phyloP scores from a whole-genome alignment of 257 asterid species.

The Ballota nigra region DNA sequence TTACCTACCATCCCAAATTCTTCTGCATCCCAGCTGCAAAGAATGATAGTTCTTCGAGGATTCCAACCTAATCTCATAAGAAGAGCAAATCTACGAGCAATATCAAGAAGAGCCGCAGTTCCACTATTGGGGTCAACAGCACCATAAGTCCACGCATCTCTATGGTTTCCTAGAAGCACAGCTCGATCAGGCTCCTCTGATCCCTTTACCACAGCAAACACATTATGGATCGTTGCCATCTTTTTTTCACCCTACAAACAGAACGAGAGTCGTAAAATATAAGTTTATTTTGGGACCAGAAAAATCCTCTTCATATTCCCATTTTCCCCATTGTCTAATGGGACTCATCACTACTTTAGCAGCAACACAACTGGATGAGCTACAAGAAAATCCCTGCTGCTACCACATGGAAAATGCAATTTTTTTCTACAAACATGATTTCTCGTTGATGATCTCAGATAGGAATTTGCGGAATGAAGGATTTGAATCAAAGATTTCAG shows the following conservation, averaged over 20 bases:
- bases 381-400: background rate
- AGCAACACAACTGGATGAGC: background rate
- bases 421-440: background rate
- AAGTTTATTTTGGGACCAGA: background rate
- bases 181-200: constrained; percentile 78
- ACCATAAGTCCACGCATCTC: constrained; percentile 99
- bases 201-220: constrained; percentile 73
- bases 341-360: background rate
- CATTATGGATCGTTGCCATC: constrained; percentile 64
- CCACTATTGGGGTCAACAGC: constrained; percentile 99
- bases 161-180: constrained; percentile 84
- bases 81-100: constrained; percentile 76
- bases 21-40: constrained; percentile 99
- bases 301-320: too few species aligned
- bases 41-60: constrained; percentile 81
- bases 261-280: constrained; percentile 5
- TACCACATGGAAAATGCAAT: background rate
- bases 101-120: constrained; percentile 88
- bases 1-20: constrained; percentile 99
- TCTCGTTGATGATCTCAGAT: background rate
- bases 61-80: constrained; percentile 78
- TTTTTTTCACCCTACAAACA: constrained; percentile 67
- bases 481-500: background rate
- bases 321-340: too few species aligned
- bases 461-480: background rate